phyloP scores from a whole-genome alignment of 2,329 filamentous ascomycete species.

The Domatiomyces globalis region DNA sequence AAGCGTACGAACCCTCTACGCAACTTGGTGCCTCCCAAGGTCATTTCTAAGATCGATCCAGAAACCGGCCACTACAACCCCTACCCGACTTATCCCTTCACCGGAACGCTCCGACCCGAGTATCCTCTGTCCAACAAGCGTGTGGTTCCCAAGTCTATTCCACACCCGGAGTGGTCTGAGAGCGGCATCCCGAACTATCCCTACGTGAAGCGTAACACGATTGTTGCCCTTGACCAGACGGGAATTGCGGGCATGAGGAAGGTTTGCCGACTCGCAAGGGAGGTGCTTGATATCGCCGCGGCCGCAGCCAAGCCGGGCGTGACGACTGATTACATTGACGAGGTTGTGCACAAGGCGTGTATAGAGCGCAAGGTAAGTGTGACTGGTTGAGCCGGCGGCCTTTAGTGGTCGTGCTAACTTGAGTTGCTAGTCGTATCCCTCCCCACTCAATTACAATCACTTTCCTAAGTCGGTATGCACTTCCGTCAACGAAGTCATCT shows the following conservation, averaged over 20 bases:
- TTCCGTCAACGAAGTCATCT: constrained; percentile 92
- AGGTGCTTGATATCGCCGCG: constrained; percentile 85
- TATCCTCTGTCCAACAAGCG: constrained; percentile 67
- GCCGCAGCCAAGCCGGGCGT: constrained; percentile 75
- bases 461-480: constrained; percentile 98
- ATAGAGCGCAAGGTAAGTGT: constrained; percentile 71
- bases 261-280: constrained; percentile 71
- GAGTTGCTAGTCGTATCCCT: constrained; percentile 67
- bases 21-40: constrained; percentile 60
- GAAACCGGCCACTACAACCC: constrained; percentile 82
- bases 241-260: constrained; percentile 84
- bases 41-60: constrained; percentile 83
- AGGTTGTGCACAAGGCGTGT: constrained; percentile 88
- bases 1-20: constrained; percentile 67
- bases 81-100: constrained; percentile 74
- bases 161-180: constrained; percentile 72
- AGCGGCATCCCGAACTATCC: constrained; percentile 63
- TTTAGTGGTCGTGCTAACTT: constrained; percentile 1
- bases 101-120: constrained; percentile 68
- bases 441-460: constrained; percentile 83
- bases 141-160: constrained; percentile 64
- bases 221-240: constrained; percentile 65
- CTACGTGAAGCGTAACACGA: constrained; percentile 60
- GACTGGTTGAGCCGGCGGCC: neutral
- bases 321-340: constrained; percentile 89